Conservation (phyloP, 495 filamentous ascomycete species). For the Chaetomium fimeti region DNA sequence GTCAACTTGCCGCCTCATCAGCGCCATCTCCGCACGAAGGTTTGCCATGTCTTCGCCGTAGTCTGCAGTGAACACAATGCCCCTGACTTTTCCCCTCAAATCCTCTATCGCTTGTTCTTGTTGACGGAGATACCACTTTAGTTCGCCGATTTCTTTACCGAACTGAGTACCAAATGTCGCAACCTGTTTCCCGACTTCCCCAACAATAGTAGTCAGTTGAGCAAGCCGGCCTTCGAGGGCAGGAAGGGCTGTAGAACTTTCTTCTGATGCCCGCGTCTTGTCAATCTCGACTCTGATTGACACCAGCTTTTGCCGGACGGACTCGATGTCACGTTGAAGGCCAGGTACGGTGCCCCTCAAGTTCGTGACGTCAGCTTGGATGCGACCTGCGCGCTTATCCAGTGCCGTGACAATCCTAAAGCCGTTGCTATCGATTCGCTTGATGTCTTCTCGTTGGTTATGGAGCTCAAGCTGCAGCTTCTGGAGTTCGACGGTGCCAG, state of each 20-base stretch:
- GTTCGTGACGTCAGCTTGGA: constrained; percentile 32
- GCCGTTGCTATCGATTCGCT: constrained; percentile 37
- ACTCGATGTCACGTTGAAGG: constrained; percentile 23
- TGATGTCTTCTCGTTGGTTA: constrained; percentile 35
- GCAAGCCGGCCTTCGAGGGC: constrained; percentile 26
- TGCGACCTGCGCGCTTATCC: constrained; percentile 29
- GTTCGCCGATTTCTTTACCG: not conserved
- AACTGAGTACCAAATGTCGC: constrained; percentile 1
- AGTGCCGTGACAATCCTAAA: constrained; percentile 37
- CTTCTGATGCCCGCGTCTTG: constrained; percentile 19
- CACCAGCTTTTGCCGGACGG: constrained; percentile 24
- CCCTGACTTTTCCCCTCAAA: constrained; percentile 5
- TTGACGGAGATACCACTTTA: constrained; percentile 13
- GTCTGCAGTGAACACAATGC: constrained; percentile 5
- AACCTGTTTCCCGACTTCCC: constrained; percentile 12
- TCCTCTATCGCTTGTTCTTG: constrained; percentile 16
- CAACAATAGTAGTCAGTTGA: not conserved
- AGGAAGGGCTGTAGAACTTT: constrained; percentile 15
- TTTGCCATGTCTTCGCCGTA: constrained; percentile 24
- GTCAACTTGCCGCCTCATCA: constrained; percentile 35
- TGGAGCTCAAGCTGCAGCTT: constrained; percentile 31
- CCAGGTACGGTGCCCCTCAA: constrained; percentile 23
- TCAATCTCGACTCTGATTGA: constrained; percentile 29
- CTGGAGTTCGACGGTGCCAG: constrained; percentile 16
- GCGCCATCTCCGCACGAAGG: constrained; percentile 23